Conservation (phyloP, 2,329 filamentous ascomycete genomes). For the Purpureocillium lavendulum region DNA sequence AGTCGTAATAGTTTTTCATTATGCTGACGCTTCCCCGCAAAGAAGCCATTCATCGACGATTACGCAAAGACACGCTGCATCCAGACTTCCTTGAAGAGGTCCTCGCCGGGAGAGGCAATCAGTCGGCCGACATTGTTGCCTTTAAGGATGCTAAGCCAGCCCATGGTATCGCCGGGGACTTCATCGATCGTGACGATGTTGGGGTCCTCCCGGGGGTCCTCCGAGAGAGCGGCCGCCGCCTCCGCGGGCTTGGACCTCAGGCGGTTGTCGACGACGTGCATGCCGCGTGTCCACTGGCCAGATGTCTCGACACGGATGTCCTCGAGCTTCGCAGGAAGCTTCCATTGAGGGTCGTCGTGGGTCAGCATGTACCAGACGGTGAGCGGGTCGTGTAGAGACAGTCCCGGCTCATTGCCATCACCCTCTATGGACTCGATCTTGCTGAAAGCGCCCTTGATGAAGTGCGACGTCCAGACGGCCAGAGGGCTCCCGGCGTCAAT, state of each 20-base stretch:
- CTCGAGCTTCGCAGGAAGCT: conserved; percentile 49
- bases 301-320: conserved; percentile 85
- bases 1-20: neutral
- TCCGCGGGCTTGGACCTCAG: conserved; percentile 44
- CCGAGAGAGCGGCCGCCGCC: conserved; percentile 27
- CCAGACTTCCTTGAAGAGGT: conserved; percentile 56
- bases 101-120: conserved; percentile 58
- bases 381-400: conserved; percentile 69
- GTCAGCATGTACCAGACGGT: conserved; percentile 73
- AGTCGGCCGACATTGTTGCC: conserved; percentile 79
- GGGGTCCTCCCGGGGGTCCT: conserved; percentile 30
- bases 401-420: conserved; percentile 47
- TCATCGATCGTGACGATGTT: conserved; percentile 33
- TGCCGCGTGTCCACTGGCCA: conserved; percentile 91
- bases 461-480: conserved; percentile 63
- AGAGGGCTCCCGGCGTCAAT: conserved; percentile 60
- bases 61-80: conserved; percentile 56
- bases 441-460: conserved; percentile 61
- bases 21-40: conserved; percentile 8
- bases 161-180: conserved; percentile 61
- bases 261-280: conserved; percentile 77
- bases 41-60: conserved; percentile 1
- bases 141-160: conserved; percentile 64
- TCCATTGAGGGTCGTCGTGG: conserved; percentile 49
- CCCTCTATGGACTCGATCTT: conserved; percentile 58